A percentile compares a stretch with the other conserved stretches of the same genome.
Evolutionary conservation across 345 rosid species (phyloP).

Genomic region (Eucalyptus viminalis): DNA sequence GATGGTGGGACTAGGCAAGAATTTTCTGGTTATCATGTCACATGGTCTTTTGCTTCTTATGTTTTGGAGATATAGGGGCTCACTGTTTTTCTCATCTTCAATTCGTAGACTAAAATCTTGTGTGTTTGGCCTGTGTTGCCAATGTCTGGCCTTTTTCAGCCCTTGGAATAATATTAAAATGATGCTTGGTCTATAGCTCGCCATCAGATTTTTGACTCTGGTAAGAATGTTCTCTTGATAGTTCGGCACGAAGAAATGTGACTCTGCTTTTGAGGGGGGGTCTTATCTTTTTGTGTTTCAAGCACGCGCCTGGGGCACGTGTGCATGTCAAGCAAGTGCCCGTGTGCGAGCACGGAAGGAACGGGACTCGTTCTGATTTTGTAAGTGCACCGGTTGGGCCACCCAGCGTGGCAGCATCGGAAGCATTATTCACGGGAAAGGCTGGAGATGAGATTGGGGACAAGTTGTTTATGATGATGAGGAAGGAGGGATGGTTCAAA

Average conservation of each 20-base stretch:
- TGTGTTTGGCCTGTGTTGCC: not conserved
- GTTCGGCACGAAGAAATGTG: not conserved
- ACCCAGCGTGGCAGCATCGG: not conserved
- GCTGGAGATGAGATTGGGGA: not conserved
- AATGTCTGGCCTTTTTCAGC: not conserved
- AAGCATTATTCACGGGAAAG: not conserved
- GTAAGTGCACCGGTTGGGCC: not conserved
- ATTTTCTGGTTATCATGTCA: fast-evolving
- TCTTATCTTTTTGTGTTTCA: not conserved
- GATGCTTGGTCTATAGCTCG: not conserved
- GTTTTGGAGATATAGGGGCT: not conserved
- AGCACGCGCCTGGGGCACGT: not conserved
- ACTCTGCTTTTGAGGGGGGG: not conserved
- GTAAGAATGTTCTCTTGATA: not conserved
- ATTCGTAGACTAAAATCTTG: not conserved
- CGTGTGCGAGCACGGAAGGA: fast-evolving
- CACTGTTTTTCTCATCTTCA: not conserved
- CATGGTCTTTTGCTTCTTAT: not conserved
- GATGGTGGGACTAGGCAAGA: not conserved
- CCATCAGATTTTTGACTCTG: not conserved
- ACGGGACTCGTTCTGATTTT: not conserved
- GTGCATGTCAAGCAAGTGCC: not conserved
- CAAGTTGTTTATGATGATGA: not conserved
- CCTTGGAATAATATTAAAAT: not conserved
- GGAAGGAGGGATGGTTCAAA: not conserved